A percentile compares a stretch with the other conserved stretches of the same genome.
These are phyloP conservation scores for Phytophthora pini DNA, from an alignment of 352 stramenopile genomes.

Conservation along the genomic window DNA sequence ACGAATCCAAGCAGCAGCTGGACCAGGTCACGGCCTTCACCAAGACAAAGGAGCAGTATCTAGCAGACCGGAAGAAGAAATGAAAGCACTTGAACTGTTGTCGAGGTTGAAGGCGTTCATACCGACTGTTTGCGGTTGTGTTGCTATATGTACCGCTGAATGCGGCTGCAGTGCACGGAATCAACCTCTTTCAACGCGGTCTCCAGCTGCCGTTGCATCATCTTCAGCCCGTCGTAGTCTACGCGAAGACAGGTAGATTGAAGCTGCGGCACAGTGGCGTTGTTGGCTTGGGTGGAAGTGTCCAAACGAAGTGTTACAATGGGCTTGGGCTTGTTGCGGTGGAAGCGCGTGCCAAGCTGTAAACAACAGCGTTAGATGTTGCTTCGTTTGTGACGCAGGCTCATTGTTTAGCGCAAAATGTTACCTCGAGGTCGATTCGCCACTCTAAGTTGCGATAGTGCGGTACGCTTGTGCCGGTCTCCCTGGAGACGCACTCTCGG, in stretches of 20 bases:
- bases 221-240: conserved; percentile 69
- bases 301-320: conserved; percentile 75
- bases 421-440: conserved; percentile 85
- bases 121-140: background rate
- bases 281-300: conserved; percentile 36
- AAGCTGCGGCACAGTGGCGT: conserved; percentile 25
- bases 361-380: background rate
- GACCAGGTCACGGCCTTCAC: conserved; percentile 82
- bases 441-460: conserved; percentile 75
- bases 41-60: conserved; percentile 46
- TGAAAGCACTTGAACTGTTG: conserved; percentile 4
- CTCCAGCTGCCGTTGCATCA: conserved; percentile 73
- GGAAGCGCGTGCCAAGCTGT: conserved; percentile 71
- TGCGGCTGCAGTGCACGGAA: conserved; percentile 71
- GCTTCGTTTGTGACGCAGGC: background rate
- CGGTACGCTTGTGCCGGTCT: conserved; percentile 51
- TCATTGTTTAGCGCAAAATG: background rate
- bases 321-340: conserved; percentile 64
- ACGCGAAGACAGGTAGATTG: conserved; percentile 62
- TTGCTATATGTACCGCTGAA: conserved; percentile 80
- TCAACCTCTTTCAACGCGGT: conserved; percentile 72
- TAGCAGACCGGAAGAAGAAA: conserved; percentile 36
- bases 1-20: conserved; percentile 76
- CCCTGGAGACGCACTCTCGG: conserved; percentile 50
- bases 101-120: background rate